phyloP scores from a whole-genome alignment of 2,329 filamentous ascomycete species.

The Stemphylium vesicarium region DNA sequence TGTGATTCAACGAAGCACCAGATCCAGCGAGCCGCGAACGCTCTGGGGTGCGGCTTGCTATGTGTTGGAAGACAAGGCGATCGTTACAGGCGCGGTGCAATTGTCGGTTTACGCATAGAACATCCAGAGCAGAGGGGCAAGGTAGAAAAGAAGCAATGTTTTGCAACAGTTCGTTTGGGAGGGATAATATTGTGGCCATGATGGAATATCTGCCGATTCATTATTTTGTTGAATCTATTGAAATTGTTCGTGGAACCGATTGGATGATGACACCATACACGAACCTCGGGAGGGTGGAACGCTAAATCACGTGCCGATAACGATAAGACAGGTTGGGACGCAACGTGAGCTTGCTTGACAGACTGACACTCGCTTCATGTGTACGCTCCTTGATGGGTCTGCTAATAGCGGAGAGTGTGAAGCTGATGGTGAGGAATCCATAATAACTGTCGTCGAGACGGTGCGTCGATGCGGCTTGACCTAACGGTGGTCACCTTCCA shows the following conservation, averaged over 20 bases:
- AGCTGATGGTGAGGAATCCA: no score
- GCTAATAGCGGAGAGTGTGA: no score
- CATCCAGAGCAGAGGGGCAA: slow-evolving; percentile 22
- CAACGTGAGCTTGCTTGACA: no score
- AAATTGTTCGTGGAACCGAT: not conserved
- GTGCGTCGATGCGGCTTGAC: no score
- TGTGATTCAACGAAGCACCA: not conserved
- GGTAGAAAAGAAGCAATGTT: slow-evolving; percentile 24
- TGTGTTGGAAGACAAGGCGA: slow-evolving; percentile 22
- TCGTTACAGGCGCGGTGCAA: slow-evolving; percentile 23
- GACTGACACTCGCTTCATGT: no score
- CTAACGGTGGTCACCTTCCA: no score
- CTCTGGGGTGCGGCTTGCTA: slow-evolving; percentile 14
- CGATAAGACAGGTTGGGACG: not conserved
- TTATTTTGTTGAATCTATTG: not conserved
- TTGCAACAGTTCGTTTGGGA: slow-evolving; percentile 31
- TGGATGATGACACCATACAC: not conserved
- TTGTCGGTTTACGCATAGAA: slow-evolving; percentile 20
- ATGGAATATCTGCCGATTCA: not conserved
- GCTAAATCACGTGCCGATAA: slow-evolving; percentile 4
- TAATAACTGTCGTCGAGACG: no score
- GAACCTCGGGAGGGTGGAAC: not conserved
- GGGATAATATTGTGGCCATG: slow-evolving; percentile 1
- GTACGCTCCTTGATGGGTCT: no score
- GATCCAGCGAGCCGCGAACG: not conserved